Evolutionary conservation across 306 rosid genomes (phyloP).

Genomic region (Prunus campanulata): DNA sequence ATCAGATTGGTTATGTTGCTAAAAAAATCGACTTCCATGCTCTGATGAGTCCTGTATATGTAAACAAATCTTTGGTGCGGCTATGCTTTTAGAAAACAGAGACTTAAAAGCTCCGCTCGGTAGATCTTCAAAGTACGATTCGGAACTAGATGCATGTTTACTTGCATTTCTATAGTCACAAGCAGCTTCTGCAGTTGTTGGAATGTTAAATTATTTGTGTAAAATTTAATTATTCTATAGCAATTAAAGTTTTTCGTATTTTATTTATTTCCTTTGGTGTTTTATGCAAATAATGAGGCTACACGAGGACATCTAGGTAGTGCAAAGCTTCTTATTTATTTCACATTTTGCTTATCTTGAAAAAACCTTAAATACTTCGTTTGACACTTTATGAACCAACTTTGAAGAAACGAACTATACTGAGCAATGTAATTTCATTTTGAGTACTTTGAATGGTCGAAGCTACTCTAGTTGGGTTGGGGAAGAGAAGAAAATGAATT

Average conservation of each 20-base stretch:
- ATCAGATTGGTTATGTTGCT: too few relatives aligned
- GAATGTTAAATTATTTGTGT: conserved; percentile 34
- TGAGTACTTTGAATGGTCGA: not conserved
- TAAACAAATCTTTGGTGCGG: conserved; percentile 47
- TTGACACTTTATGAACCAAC: not conserved
- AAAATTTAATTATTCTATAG: conserved; percentile 7
- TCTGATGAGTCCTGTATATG: conserved; percentile 59
- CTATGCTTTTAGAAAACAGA: conserved; percentile 47
- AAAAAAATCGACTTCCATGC: conserved; percentile 52
- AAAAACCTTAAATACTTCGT: not conserved
- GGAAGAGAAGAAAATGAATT: too few relatives aligned
- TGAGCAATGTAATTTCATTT: not conserved
- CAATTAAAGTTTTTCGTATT: not conserved
- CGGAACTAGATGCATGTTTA: conserved; percentile 64
- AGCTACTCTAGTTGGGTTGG: too few relatives aligned
- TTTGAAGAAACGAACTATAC: not conserved
- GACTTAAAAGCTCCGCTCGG: conserved; percentile 25
- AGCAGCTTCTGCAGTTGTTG: conserved; percentile 81
- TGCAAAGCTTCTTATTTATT: conserved; percentile 52
- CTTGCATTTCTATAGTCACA: conserved; percentile 72
- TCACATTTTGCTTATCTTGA: not conserved
- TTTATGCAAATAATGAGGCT: conserved; percentile 78
- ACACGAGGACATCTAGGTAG: conserved; percentile 83
- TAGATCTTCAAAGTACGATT: conserved; percentile 31
- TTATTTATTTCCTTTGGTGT: conserved; percentile 14